These are phyloP conservation scores for Aspergillus pseudoterreus DNA, from an alignment of 2,329 filamentous ascomycete species.

Conservation along the genomic window DNA sequence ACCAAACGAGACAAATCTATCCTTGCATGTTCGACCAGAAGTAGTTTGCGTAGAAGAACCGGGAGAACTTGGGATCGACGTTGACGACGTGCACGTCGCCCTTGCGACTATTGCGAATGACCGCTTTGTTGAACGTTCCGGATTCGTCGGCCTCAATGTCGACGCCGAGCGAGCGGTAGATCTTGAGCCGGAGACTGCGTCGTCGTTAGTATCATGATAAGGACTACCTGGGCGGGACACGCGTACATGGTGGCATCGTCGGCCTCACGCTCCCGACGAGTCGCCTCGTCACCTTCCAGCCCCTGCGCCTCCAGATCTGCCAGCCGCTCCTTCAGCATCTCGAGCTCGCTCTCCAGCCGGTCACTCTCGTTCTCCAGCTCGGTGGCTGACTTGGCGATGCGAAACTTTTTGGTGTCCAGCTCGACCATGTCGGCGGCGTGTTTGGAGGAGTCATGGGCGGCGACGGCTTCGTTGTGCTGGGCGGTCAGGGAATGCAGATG, in stretches of 20 bases:
- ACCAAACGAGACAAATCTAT: conserved; percentile 13
- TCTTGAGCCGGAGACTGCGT: conserved; percentile 70
- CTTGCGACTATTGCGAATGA: conserved; percentile 79
- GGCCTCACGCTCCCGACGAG: conserved; percentile 49
- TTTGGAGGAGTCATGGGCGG: conserved; percentile 69
- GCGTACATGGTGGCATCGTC: conserved; percentile 47
- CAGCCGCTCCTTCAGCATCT: conserved; percentile 68
- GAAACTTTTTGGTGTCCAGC: conserved; percentile 90
- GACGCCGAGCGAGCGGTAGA: conserved; percentile 87
- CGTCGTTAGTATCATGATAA: neutral
- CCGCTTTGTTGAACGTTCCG: conserved; percentile 79
- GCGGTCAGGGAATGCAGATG: conserved; percentile 69
- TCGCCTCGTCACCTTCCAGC: conserved; percentile 64
- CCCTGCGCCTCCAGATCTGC: conserved; percentile 84
- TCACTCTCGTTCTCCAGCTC: conserved; percentile 95
- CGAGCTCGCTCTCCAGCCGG: conserved; percentile 74
- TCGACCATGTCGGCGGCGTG: conserved; percentile 82
- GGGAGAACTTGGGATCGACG: conserved; percentile 86
- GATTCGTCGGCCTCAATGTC: conserved; percentile 78
- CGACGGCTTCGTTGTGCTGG: conserved; percentile 72
- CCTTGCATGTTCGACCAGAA: conserved; percentile 83
- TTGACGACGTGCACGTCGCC: conserved; percentile 94
- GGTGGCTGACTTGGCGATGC: conserved; percentile 82
- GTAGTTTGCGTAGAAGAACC: conserved; percentile 91
- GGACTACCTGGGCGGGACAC: conserved; percentile 10